These are phyloP conservation scores for Aspergillus japonicus DNA, from an alignment of 2,329 filamentous ascomycete genomes.

Conservation along the genomic window DNA sequence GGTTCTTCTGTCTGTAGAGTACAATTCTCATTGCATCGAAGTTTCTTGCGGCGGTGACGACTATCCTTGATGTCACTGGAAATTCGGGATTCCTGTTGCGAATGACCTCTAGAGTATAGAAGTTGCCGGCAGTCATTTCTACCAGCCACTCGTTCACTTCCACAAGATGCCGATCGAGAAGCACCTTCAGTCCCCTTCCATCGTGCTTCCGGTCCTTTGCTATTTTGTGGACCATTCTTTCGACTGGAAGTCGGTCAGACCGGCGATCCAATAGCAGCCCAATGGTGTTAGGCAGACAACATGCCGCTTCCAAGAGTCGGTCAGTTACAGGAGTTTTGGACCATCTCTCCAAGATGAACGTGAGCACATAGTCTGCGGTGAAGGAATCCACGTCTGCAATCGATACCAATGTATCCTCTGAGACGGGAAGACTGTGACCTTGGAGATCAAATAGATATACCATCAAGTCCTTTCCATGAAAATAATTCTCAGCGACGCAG, in stretches of 20 bases:
- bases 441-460: not conserved
- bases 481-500: not conserved
- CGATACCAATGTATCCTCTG: not conserved
- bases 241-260: not conserved
- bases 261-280: not conserved
- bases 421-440: not conserved
- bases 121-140: not conserved
- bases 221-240: not conserved
- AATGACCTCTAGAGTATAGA: not conserved
- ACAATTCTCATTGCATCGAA: not conserved
- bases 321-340: not conserved
- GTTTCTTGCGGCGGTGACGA: not conserved
- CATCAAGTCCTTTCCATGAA: not conserved
- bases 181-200: not conserved
- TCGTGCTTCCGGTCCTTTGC: not conserved
- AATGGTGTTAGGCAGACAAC: not conserved
- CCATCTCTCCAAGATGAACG: not conserved
- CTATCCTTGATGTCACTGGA: not conserved
- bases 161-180: not conserved
- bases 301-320: not conserved
- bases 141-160: not conserved
- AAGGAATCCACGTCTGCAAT: not conserved
- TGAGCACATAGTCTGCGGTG: not conserved
- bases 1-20: not conserved
- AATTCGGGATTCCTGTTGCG: not conserved